phyloP scores from a whole-genome alignment of 768 basidiomycete genomes.

The Leucosporidium yakuticum region DNA sequence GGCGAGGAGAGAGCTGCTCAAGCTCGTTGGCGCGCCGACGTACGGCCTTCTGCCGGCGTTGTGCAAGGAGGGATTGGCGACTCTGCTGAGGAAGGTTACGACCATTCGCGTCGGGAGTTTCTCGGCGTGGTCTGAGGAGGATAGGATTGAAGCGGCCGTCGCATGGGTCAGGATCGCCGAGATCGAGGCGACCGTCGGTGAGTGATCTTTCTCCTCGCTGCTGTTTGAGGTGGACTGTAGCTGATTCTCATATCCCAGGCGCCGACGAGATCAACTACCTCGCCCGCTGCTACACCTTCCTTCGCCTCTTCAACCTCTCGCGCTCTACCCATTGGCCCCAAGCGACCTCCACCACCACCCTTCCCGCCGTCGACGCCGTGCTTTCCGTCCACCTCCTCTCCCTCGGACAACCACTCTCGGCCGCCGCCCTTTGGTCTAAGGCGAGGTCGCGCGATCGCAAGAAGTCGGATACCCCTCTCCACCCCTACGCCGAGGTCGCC shows the following conservation, averaged over 20 bases:
- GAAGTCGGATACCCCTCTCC: slow-evolving; percentile 20
- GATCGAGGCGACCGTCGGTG: slow-evolving; percentile 29
- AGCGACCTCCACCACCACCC: slow-evolving; percentile 10
- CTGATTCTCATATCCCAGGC: slow-evolving; percentile 1
- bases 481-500: slow-evolving; percentile 24
- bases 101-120: not conserved
- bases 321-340: slow-evolving; percentile 32
- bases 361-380: slow-evolving; percentile 27
- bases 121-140: not conserved
- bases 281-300: slow-evolving; percentile 28
- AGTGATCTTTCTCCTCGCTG: not conserved
- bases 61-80: slow-evolving; percentile 12
- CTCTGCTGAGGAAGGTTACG: not conserved
- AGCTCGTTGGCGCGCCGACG: slow-evolving; percentile 20
- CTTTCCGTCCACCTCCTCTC: slow-evolving; percentile 22
- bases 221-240: slow-evolving; percentile 6
- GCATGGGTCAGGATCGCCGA: slow-evolving; percentile 29
- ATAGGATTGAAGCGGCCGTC: slow-evolving; percentile 15
- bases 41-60: not conserved
- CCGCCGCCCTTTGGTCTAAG: slow-evolving; percentile 18
- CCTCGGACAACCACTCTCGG: slow-evolving; percentile 8
- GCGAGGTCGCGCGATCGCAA: slow-evolving; percentile 15
- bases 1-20: slow-evolving; percentile 17
- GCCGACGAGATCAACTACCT: slow-evolving; percentile 11
- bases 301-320: slow-evolving; percentile 27